Evolutionary conservation across 495 filamentous ascomycete genomes (phyloP), one percentile per base, ranked within the genome.

Genomic region (Hypoxylon lienhwacheense): DNA sequence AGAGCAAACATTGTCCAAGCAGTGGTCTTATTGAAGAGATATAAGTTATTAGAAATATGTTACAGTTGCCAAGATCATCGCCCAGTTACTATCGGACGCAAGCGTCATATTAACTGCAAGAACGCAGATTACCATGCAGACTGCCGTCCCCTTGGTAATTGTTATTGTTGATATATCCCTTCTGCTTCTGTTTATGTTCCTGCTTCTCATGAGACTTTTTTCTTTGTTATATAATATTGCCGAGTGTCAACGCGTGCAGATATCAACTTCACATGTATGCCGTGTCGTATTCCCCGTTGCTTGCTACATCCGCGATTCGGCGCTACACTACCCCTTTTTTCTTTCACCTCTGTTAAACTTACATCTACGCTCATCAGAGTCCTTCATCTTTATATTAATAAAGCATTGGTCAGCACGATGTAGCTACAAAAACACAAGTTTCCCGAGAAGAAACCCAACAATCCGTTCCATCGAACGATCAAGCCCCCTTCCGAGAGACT

Each of bases 71-170:
- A 29, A 36, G 40, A 14, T 37, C 28, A 45, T 31, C 50, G n/a
- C n/a, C n/a, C n/a, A n/a, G n/a, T 25, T 41, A 31, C 7, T 34
- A 50, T 24, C 45, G 50, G 50, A 51, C 32, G 37, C 39, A 47
- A 50, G 49, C 49, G 47, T n/a, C n/a, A n/a, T 54, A 28, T 53
- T 32, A 21, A 49, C 42, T 50, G 56, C 56, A 55, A 21, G 56
- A 22, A 33, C 29, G 57, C 46, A 51, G 31, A 61, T 60, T 54
- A 20, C 17, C 29, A 60, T 60, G 50, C 46, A 39, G 20, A 60
- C 35, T 60, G 16, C 50, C 50, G 56, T 16, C 16, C 39, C 40
- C 39, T 31, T 43, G 29, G 34, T 7, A 20, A 32, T 24, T 35
- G 20, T 31, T 16, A 7, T 29, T 43, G 26, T n/a, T n/a, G n/a